phyloP scores from a whole-genome alignment of 1,284 basidiomycete species.

The Melampsora larici-populina region DNA sequence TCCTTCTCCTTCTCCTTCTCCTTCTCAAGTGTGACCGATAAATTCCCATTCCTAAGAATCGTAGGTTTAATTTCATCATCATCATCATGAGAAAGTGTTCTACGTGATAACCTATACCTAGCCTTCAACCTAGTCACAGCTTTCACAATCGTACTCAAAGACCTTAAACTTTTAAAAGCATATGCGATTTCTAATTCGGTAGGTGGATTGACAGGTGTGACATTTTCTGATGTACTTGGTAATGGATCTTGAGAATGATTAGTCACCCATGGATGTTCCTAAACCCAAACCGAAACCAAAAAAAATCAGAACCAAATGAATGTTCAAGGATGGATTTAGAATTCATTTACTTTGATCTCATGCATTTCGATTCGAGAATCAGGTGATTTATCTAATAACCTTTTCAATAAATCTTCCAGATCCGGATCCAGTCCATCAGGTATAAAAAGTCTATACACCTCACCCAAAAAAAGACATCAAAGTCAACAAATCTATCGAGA shows the following conservation, averaged over 20 bases:
- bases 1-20: too few species aligned
- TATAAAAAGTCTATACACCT: not conserved
- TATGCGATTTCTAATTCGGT: conserved; percentile 16
- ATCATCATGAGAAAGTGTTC: too few species aligned
- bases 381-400: conserved; percentile 11
- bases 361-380: not conserved
- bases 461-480: too few species aligned
- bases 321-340: too few species aligned
- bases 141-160: conserved; percentile 13
- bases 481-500: too few species aligned
- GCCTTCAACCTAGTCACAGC: conserved; percentile 14
- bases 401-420: not conserved
- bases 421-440: not conserved
- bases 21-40: too few species aligned
- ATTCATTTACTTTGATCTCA: not conserved
- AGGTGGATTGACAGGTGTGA: not conserved
- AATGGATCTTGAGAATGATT: not conserved
- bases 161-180: conserved; percentile 18
- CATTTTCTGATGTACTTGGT: not conserved
- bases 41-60: too few species aligned
- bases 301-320: too few species aligned
- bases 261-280: conserved; percentile 15
- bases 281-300: not conserved
- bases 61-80: too few species aligned
- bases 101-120: not conserved